Percentiles rank a stretch among this genome's conserved stretches.
phyloP scores from a whole-genome alignment of 306 rosid genomes.

The Cicer chorassanicum region DNA sequence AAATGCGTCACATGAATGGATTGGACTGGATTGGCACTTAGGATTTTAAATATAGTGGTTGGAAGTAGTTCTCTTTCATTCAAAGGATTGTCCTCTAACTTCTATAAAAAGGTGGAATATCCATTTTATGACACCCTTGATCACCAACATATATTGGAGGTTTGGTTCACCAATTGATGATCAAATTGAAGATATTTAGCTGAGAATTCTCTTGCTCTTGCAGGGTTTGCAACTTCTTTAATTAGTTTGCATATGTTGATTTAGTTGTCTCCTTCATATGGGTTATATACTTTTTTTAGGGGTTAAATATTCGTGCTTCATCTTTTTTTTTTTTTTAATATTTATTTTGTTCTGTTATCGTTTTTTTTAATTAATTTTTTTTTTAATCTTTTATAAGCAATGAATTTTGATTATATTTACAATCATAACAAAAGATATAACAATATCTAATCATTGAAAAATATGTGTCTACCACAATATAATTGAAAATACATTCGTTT shows the following conservation, averaged over 20 bases:
- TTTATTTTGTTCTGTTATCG: too few relatives aligned
- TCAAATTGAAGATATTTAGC: neutral
- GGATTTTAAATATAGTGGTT: slow-evolving; percentile 9
- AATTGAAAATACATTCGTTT: too few relatives aligned
- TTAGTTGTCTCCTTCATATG: neutral
- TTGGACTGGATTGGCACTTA: neutral
- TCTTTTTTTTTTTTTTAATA: too few relatives aligned
- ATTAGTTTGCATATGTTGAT: neutral
- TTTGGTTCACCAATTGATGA: neutral
- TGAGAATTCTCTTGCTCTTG: neutral
- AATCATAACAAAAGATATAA: too few relatives aligned
- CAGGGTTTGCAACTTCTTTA: neutral
- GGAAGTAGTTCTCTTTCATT: slow-evolving; percentile 12
- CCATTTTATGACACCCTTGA: neutral
- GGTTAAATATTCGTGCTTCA: too few relatives aligned
- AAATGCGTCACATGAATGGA: neutral
- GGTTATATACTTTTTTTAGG: too few relatives aligned
- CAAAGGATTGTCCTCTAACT: neutral
- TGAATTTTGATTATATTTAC: too few relatives aligned
- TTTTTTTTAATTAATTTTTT: too few relatives aligned
- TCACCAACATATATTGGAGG: neutral
- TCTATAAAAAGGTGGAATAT: neutral
- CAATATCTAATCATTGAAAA: too few relatives aligned
- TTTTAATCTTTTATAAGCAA: too few relatives aligned
- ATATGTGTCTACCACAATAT: too few relatives aligned